A percentile compares a stretch with the other conserved stretches of the same genome.
Evolutionary conservation across 352 stramenopile species (phyloP).

Genomic region (Elongisporangium prolatum): DNA sequence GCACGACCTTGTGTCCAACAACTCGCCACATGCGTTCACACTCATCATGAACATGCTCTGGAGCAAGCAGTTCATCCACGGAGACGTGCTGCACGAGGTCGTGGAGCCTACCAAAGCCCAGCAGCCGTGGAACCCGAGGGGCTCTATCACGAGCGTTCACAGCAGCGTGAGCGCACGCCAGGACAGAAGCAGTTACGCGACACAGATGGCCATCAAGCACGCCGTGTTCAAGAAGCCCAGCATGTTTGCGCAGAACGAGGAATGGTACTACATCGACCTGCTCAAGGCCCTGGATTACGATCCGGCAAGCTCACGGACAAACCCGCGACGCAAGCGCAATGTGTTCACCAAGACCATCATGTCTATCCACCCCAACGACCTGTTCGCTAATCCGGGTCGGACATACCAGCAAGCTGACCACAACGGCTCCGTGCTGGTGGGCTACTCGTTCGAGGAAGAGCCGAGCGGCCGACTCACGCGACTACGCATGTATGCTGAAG

Average conservation of each 20-base stretch:
- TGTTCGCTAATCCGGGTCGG: conserved; percentile 21
- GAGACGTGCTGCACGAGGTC: conserved; percentile 23
- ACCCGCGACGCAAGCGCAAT: conserved; percentile 1
- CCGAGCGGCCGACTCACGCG: conserved; percentile 18
- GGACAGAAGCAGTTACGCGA: conserved; percentile 6
- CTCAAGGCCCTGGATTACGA: conserved; percentile 6
- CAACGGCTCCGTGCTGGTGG: conserved; percentile 18
- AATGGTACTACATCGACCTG: conserved; percentile 38
- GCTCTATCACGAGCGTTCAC: not conserved
- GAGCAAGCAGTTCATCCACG: conserved; percentile 29
- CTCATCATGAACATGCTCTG: conserved; percentile 21
- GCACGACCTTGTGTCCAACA: not conserved
- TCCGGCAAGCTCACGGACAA: not conserved
- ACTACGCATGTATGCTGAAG: conserved; percentile 31
- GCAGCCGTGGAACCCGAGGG: not conserved
- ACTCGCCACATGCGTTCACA: conserved; percentile 13
- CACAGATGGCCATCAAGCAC: conserved; percentile 29
- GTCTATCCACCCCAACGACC: conserved; percentile 26
- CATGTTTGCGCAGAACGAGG: conserved; percentile 30
- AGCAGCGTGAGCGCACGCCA: conserved; percentile 4
- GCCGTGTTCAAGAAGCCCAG: conserved; percentile 27
- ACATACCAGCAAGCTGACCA: conserved; percentile 21
- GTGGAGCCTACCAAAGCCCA: not conserved
- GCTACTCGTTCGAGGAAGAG: conserved; percentile 27
- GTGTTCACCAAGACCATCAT: conserved; percentile 31